Evolutionary conservation across 371 early-diverging fungal genomes (phyloP), one percentile per base, ranked within the genome.

Genomic region (Rhizopus microsporus): DNA sequence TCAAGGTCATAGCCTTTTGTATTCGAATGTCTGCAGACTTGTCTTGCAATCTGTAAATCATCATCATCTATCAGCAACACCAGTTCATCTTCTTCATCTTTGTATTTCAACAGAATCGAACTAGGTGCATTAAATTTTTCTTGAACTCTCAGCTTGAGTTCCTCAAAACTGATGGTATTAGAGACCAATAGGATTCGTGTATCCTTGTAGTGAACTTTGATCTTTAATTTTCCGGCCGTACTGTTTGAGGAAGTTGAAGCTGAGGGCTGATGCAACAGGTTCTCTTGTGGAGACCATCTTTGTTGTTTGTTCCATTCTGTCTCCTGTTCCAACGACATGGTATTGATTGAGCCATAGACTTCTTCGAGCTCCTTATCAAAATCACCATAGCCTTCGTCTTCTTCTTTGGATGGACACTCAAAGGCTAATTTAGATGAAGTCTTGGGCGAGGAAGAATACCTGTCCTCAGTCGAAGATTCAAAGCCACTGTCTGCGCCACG

Each of bases 61-160:
- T 95, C 97, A 34, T 95, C 86, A 69, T 95, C 96, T 23, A 89
- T 89, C 86, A 97, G 91, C 39, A 89, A 69, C 12, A 95, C 89
- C 67, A 89, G 75, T 59, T 91, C 91, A 54, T 88, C 85, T 49
- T 94, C 96, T 60, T 93, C 94, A 61, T 97, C 96, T 64, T 85
- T 84, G 70, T 94, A 97, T 67, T 90, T 86, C 30, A 97, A 75
- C 30, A 81, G 80, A 16, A 92, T 72, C 0, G 65, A 74, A 47
- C 53, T 64, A 34, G 65, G 60, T 1, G 63, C 53, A 7, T 73
- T 62, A 56, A 91, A 84, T 64, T 95, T 95, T 31, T 87, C 85
- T 37, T 80, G 77, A 8, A 95, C 72, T 29, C 82, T 80, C 12
- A 60, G 40, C 13, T 72, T 60, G 32, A 95, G 78, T 15, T 87